Evolutionary conservation across 1,284 basidiomycete species (phyloP).

Genomic region (Omphalotus olearius): DNA sequence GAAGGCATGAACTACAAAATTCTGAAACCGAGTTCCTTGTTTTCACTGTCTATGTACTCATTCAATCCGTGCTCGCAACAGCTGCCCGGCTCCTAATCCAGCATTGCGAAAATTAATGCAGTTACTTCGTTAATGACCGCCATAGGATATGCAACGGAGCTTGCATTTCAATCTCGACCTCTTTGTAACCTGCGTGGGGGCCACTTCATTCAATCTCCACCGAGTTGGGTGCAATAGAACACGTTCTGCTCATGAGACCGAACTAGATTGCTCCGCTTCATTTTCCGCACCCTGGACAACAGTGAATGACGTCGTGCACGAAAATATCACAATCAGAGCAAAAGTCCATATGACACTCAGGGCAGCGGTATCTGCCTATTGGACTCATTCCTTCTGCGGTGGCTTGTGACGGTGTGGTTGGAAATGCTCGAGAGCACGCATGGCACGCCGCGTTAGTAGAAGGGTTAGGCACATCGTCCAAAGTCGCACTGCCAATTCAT

Average conservation of each 20-base stretch:
- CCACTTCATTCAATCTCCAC: too few species aligned
- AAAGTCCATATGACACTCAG: slow-evolving; percentile 39
- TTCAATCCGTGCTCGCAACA: too few species aligned
- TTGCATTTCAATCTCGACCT: too few species aligned
- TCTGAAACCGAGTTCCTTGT: neutral
- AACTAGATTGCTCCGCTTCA: slow-evolving; percentile 14
- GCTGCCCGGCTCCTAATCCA: too few species aligned
- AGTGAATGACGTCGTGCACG: slow-evolving; percentile 57
- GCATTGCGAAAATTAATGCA: too few species aligned
- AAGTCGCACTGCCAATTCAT: slow-evolving; percentile 29
- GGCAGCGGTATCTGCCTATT: slow-evolving; percentile 25
- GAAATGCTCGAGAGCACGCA: slow-evolving; percentile 70
- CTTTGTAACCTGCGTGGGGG: too few species aligned
- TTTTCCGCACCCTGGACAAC: slow-evolving; percentile 49
- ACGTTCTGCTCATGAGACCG: too few species aligned
- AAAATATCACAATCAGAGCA: slow-evolving; percentile 65
- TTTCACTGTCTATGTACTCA: neutral
- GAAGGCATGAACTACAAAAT: neutral
- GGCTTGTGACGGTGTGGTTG: slow-evolving; percentile 28
- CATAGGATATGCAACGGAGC: too few species aligned
- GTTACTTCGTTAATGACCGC: too few species aligned
- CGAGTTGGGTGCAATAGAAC: too few species aligned
- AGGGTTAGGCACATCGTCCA: slow-evolving; percentile 31
- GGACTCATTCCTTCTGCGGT: slow-evolving; percentile 62
- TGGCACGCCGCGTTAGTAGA: slow-evolving; percentile 45